Base-by-base conservation (phyloP, 306 rosid species). In the Quercus agrifolia region DNA sequence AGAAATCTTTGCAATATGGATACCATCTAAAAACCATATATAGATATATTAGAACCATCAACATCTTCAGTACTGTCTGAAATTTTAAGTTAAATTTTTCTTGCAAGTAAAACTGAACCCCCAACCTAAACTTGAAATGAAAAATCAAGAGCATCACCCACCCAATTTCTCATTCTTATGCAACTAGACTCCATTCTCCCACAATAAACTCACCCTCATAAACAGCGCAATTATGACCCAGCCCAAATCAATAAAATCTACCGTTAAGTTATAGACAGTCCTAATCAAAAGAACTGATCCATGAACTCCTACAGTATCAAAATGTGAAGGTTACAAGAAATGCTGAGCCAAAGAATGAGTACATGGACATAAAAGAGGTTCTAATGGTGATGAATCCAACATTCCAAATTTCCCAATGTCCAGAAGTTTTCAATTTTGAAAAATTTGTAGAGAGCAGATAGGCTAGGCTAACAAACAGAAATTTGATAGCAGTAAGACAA, bases 1-100 rank as follows among this genome's bases (percentile, higher is more conserved):
- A 89, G 84, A 76, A 96, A 90, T 97, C 66, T 98, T 94, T 68
- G 98, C 97, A 77, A 95, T 5, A 0, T 33, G 38, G 38, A 7
- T 2, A 5, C 85, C 96, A 89, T 77, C 70, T 61, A 72, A 61
- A 71, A 71, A 49, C 4, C 63, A 20, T 10, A 46, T 46, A 8
- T 61, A 64, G 15, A 66, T 54, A 74, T 80, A 23, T 28, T 23
- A 58, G 77, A 78, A 72, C 19, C 69, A 59, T 77, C 71, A 46
- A 73, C 76, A 75, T 70, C 38, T 54, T 81, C 23, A 51, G 56
- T 59, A 70, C 49, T 69, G 68, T 66, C 79, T 61, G 76, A 78
- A 78, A 68, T 38, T 58, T 46, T 52, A 79, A 66, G 46, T 30
- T 15, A 38, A 13, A 30, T 19, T 64, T 64, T 64, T 9, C 70